phyloP scores from a whole-genome alignment of 768 basidiomycete species.

The Naganishia randhawae region DNA sequence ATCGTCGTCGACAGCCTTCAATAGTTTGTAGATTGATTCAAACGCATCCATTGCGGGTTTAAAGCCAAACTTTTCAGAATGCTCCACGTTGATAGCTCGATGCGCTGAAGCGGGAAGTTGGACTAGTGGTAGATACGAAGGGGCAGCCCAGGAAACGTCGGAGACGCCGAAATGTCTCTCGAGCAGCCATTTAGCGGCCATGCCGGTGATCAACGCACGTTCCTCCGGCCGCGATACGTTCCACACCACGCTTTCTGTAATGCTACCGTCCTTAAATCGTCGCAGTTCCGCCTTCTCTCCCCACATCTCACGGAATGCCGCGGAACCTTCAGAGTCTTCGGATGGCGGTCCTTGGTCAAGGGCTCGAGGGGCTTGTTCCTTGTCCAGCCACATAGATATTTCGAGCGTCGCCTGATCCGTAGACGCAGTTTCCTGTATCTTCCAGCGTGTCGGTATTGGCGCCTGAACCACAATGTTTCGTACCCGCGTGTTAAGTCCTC shows the following conservation, averaged over 20 bases:
- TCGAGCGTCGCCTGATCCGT: slow-evolving; percentile 52
- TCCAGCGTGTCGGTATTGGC: slow-evolving; percentile 22
- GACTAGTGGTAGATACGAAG: slow-evolving; percentile 37
- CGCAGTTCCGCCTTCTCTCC: slow-evolving; percentile 85
- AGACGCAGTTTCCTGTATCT: slow-evolving; percentile 51
- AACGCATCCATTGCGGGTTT: slow-evolving; percentile 67
- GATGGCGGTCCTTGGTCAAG: slow-evolving; percentile 88
- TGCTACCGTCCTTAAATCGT: slow-evolving; percentile 92
- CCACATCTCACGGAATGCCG: slow-evolving; percentile 80
- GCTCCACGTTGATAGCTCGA: slow-evolving; percentile 44
- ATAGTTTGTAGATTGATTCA: slow-evolving; percentile 67
- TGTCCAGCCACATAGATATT: slow-evolving; percentile 73
- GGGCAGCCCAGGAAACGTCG: slow-evolving; percentile 35
- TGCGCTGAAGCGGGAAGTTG: slow-evolving; percentile 49
- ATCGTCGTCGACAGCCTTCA: slow-evolving; percentile 68
- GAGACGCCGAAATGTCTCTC: slow-evolving; percentile 68
- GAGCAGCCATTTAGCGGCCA: slow-evolving; percentile 72
- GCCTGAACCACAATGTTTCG: slow-evolving; percentile 62
- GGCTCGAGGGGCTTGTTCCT: slow-evolving; percentile 70
- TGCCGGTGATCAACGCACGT: slow-evolving; percentile 68
- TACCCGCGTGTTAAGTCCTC: slow-evolving; percentile 70
- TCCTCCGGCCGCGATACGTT: slow-evolving; percentile 74
- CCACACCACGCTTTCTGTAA: slow-evolving; percentile 95
- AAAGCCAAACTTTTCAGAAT: slow-evolving; percentile 51
- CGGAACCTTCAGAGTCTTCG: slow-evolving; percentile 51